Base-by-base conservation (phyloP, 2,329 filamentous ascomycete genomes). In the Calonectria pauciramosa region DNA sequence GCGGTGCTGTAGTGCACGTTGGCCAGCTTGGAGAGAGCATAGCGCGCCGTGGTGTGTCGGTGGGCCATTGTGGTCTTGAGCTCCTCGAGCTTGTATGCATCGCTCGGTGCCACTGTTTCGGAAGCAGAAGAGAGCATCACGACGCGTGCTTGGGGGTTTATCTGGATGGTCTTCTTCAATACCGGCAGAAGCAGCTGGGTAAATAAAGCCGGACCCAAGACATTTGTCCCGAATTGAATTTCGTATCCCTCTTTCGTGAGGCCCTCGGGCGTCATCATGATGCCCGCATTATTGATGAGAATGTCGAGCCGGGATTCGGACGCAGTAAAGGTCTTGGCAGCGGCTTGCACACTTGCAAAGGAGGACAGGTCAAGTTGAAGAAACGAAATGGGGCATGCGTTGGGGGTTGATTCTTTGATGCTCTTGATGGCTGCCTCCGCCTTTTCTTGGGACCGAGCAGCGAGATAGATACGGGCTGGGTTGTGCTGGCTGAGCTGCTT, bases 121-220 rank as follows among this genome's bases (percentile, higher is more conserved):
- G 56, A 44, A 4, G 56, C 56, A 2, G 68, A 64, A 26, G 41
- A 28, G 14, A 70, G 41, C 3, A 30, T 65, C 8, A 70, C 56
- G 8, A 56, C 44, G n/a, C 68, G 68, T 26, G 68, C 28, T 20
- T 70, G 41, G 1, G 30, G n/a, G 44, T 70, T 70, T 18, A 54
- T 23, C 10, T 54, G 38, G 32, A 20, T 18, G 5, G 68, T 70
- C 2, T 26, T 18, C 18, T 41, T 23, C 3, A 68, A 3, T 4
- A 60, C 3, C 84, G 77, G 81, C 3, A 76, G 60, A 6, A 76
- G 67, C 3, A 75, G 70, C 52, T 75, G 70, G 9, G 73, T 73
- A 14, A 76, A 70, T 5, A 75, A 38, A 1, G 75, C 73, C 16
- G 67, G 74, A 4, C 75, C 75, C 13, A 77, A 34, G 52, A 76